Percentiles rank a stretch among this genome's conserved stretches.
Evolutionary conservation across 495 filamentous ascomycete species (phyloP).

Genomic region (Hypoxylon crocopeplum): DNA sequence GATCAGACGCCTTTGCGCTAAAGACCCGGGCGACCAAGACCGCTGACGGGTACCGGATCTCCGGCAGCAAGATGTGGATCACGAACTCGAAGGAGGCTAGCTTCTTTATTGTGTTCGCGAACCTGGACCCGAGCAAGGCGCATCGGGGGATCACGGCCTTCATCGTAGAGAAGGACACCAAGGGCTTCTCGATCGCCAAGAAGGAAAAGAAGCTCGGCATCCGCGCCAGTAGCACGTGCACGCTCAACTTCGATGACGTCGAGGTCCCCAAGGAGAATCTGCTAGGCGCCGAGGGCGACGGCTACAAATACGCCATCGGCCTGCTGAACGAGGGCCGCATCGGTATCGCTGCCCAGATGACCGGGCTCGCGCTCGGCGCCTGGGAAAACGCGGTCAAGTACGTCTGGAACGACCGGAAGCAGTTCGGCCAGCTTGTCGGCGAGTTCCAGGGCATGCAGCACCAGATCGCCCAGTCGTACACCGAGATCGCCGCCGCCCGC

Average conservation of each 20-base stretch:
- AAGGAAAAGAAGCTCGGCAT: constrained; percentile 99
- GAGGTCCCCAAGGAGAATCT: constrained; percentile 87
- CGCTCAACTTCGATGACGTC: constrained; percentile 97
- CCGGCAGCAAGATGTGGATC: constrained; percentile 99
- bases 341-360: constrained; percentile 99
- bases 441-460: constrained; percentile 99
- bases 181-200: constrained; percentile 95
- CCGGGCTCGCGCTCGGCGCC: constrained; percentile 90
- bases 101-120: constrained; percentile 98
- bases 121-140: constrained; percentile 83
- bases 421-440: constrained; percentile 92
- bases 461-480: constrained; percentile 95
- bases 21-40: constrained; percentile 81
- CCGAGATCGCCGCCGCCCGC: constrained; percentile 88
- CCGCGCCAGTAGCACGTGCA: constrained; percentile 91
- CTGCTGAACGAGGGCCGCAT: constrained; percentile 98
- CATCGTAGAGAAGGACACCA: constrained; percentile 86
- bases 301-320: constrained; percentile 97
- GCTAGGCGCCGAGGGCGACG: constrained; percentile 85
- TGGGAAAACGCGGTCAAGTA: constrained; percentile 94
- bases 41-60: constrained; percentile 81
- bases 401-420: constrained; percentile 96
- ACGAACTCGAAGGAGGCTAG: constrained; percentile 93
- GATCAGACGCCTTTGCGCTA: constrained; percentile 95
- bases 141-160: constrained; percentile 98